phyloP scores from a whole-genome alignment of 73 alveolate species.

The Blepharisma stoltei region DNA sequence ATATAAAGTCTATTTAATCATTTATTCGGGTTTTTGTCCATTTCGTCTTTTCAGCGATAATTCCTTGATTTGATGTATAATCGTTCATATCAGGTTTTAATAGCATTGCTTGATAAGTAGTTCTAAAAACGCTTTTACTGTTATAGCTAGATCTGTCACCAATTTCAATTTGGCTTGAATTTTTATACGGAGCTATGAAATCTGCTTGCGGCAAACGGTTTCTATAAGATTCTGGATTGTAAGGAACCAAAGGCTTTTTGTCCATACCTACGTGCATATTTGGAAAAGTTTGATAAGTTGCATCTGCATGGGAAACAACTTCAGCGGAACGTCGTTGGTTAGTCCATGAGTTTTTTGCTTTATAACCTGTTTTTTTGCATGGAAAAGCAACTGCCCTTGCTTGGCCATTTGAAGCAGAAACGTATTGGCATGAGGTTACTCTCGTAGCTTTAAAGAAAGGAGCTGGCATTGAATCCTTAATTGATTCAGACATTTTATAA shows the following conservation, averaged over 20 bases:
- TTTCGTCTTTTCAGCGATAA: conserved; percentile 58
- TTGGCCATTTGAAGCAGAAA: conserved; percentile 50
- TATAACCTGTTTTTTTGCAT: conserved; percentile 53
- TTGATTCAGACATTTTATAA: too few species aligned
- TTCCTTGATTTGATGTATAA: conserved; percentile 46
- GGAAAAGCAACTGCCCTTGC: conserved; percentile 76
- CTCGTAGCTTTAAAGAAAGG: conserved; percentile 49
- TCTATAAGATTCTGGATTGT: conserved; percentile 58
- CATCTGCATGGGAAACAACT: conserved; percentile 37
- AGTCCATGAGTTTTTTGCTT: conserved; percentile 40
- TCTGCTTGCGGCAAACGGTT: conserved; percentile 54
- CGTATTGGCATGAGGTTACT: conserved; percentile 35
- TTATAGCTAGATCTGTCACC: conserved; percentile 49
- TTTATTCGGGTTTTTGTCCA: conserved; percentile 39
- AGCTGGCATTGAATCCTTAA: conserved; percentile 22
- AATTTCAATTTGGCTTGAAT: conserved; percentile 53
- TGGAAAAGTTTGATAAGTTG: conserved; percentile 29
- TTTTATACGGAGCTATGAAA: conserved; percentile 62
- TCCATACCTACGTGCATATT: conserved; percentile 73
- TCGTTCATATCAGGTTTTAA: not conserved
- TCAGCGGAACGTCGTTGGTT: conserved; percentile 45
- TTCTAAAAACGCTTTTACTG: conserved; percentile 25
- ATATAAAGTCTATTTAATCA: conserved; percentile 30
- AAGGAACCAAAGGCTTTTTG: conserved; percentile 70
- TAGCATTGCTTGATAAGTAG: conserved; percentile 26